Evolutionary conservation across 2,329 filamentous ascomycete species (phyloP), one percentile per base, ranked within the genome.

Genomic region (Colletotrichum sp.): DNA sequence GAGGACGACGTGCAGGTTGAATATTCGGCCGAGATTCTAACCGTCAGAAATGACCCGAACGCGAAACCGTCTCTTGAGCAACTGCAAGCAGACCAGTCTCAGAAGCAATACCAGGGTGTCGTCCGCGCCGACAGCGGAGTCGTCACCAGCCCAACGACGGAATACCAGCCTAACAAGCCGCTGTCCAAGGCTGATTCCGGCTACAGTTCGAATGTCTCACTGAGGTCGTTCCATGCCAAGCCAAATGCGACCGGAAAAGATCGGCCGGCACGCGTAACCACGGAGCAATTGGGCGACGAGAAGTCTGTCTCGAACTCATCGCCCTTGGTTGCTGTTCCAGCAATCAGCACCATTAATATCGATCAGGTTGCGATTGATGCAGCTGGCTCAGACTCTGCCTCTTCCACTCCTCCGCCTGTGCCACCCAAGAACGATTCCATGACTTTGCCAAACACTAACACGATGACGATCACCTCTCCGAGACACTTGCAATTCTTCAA

Each of bases 161-260:
- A 87, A 66, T 82, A 78, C 16, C 75, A 75, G 1, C 83, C 83
- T 18, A 88, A 44, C 18, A 44, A 86, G 71, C 82, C 88, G 7
- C 82, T 91, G n/a, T 87, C 88, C 36, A 92, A 92, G 77, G 88
- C 90, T 52, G 91, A 93, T 79, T 92, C 90, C 30, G 91, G 91
- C 18, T 93, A 93, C 79, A 90, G 90, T 79, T 93, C 91, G 9
- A 92, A 89, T 79, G 84, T 90, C 6, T 93, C 91, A 15, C 81
- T 92, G 21, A 87, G 89, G 52, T 92, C 91, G 1, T 86, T 90
- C n/a, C 84, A 81, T 69, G 83, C 85, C 26, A 80, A 82, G 10
- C 86, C 83, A 75, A 60, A 68, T 55, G 72, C 34, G 10, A 16
- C 13, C 16, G 62, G 44, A 26, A 62, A 52, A n/a, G 68, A 34